These are phyloP conservation scores for Periconia macrospinosa DNA, from an alignment of 2,329 filamentous ascomycete species.

Conservation along the genomic window DNA sequence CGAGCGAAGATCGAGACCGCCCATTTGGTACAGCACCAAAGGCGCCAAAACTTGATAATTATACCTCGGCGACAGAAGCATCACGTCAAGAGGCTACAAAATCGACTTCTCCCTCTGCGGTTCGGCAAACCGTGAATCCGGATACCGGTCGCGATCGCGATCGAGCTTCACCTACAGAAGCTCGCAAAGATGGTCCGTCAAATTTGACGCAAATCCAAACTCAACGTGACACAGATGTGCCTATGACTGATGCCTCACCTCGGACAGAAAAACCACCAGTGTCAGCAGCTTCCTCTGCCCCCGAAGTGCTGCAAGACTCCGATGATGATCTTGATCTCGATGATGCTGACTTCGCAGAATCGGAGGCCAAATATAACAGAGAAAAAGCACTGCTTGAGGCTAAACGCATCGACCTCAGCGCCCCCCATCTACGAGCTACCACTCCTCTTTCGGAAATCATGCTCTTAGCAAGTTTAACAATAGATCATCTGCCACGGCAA, in stretches of 20 bases:
- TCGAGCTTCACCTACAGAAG: slow-evolving; percentile 24
- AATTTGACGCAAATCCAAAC: slow-evolving; percentile 32
- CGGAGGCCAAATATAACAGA: slow-evolving; percentile 50
- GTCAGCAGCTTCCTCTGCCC: slow-evolving; percentile 34
- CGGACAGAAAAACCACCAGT: slow-evolving; percentile 26
- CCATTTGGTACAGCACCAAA: slow-evolving; percentile 35
- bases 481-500: slow-evolving; percentile 29
- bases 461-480: slow-evolving; percentile 43
- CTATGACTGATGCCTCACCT: slow-evolving; percentile 39
- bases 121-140: slow-evolving; percentile 16
- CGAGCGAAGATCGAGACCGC: slow-evolving; percentile 47
- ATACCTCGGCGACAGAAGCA: slow-evolving; percentile 16
- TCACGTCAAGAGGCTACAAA: slow-evolving; percentile 25
- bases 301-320: slow-evolving; percentile 42
- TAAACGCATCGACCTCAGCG: slow-evolving; percentile 48
- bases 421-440: slow-evolving; percentile 45
- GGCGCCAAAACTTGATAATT: slow-evolving; percentile 36
- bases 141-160: slow-evolving; percentile 24
- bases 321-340: slow-evolving; percentile 52
- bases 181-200: slow-evolving; percentile 21
- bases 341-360: slow-evolving; percentile 49
- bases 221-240: slow-evolving; percentile 36
- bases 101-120: slow-evolving; percentile 24
- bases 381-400: slow-evolving; percentile 49
- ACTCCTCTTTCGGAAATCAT: slow-evolving; percentile 49